Base-by-base conservation (phyloP, 2,329 filamentous ascomycete species). In the Chaetomiaceae sp. region DNA sequence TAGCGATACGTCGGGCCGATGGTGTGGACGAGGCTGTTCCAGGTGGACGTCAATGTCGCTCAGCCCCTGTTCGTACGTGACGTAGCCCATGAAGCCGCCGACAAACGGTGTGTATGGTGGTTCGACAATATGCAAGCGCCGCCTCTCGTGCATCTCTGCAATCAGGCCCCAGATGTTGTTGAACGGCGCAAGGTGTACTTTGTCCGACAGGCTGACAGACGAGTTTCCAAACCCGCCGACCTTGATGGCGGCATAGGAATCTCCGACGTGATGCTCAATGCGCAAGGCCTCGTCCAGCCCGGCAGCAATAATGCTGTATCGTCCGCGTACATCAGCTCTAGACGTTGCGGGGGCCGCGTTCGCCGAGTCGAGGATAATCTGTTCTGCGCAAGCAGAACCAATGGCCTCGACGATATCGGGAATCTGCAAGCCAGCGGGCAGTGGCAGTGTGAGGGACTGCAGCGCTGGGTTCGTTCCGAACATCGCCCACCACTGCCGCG, bases 41-140 rank as follows among this genome's bases (percentile, higher is more conserved):
- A 66, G 43, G 1, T 53, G 17, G 18, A 84, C 68, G 40, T 69
- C 65, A 44, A 81, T 81, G 15, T 74, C 79, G 53, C 74, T 70
- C 1, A 94, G 68, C 0, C 88, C 87, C 61, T 89, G 79, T 63
- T 95, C 89, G 50, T 95, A 95, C 0, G 86, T 88, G 41, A 88
- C 76, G 58, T 84, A 94, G 0, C 89, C 89, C 67, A 95, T 79
- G 49, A 95, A 82, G 0, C 89, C 89, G 42, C 88, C 89, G 65
- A 86, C 80, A 61, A 95, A 95, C 0, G 86, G 77, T 0, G 67
- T 66, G 29, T 62, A 57, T 0, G 58, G 59, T 1, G 57, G 51
- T 22, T 56, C 46, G 22, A 59, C 47, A 8, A 57, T 48, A 5
- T 54, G 27, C 1, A 62, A 33, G 20, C 53, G 58, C n/a, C 62